These are phyloP conservation scores for Cladosporium sp. DNA, from an alignment of 2,329 filamentous ascomycete genomes.

Conservation along the genomic window DNA sequence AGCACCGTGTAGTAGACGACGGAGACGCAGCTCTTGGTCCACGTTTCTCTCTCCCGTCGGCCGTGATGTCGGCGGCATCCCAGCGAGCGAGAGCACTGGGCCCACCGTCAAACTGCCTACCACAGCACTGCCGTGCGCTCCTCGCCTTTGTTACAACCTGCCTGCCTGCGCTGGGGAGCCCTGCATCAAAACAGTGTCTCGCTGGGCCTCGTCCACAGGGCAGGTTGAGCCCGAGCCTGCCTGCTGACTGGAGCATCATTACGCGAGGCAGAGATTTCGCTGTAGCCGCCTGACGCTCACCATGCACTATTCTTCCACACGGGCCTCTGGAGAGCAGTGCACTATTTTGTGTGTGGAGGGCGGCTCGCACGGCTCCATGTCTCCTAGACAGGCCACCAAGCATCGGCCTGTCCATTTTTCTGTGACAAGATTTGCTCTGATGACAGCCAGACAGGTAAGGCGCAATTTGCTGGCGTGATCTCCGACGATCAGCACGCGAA, in stretches of 20 bases:
- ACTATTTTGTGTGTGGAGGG: constrained; percentile 14
- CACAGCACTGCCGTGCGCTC: not conserved
- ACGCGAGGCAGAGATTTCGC: constrained; percentile 13
- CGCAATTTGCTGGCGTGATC: constrained; percentile 15
- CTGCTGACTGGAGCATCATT: constrained; percentile 9
- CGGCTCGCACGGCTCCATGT: constrained; percentile 15
- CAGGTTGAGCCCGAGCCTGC: constrained; percentile 12
- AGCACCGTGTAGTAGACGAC: not conserved
- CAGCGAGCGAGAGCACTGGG: not conserved
- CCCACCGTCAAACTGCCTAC: not conserved
- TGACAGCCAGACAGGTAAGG: constrained; percentile 1
- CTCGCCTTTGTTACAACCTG: constrained; percentile 1
- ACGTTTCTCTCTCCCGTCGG: constrained; percentile 9
- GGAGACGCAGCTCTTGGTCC: not conserved
- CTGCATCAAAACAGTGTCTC: constrained; percentile 14
- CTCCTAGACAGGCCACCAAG: not conserved
- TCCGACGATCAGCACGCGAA: constrained; percentile 14
- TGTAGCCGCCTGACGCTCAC: constrained; percentile 13
- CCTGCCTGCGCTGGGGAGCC: constrained; percentile 4
- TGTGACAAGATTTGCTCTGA: constrained; percentile 2
- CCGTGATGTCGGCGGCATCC: constrained; percentile 16
- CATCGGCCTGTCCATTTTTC: constrained; percentile 3
- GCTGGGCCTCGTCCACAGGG: constrained; percentile 3
- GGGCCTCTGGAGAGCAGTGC: constrained; percentile 4
- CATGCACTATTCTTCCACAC: constrained; percentile 2